Conservation (phyloP, 768 basidiomycete genomes). For the Rhodotorula babjevae region DNA sequence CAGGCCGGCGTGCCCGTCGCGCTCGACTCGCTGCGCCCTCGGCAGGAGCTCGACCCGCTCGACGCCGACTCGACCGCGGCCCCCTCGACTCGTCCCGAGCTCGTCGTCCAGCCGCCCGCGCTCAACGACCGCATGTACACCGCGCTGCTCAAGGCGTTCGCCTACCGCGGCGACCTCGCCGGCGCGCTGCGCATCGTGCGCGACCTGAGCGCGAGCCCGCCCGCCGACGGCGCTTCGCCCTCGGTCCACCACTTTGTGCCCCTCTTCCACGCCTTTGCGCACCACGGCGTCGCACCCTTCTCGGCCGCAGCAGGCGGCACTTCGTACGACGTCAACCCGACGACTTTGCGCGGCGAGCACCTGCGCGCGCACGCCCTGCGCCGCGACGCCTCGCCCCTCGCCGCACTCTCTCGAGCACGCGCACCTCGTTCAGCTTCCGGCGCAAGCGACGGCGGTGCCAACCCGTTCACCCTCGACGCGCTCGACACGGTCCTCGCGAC, state of each 20-base stretch:
- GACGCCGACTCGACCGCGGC: neutral
- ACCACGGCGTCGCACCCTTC: conserved; percentile 51
- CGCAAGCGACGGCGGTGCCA: neutral
- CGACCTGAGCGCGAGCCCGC: conserved; percentile 58
- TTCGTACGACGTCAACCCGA: neutral
- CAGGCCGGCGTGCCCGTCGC: conserved; percentile 1
- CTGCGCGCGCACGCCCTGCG: conserved; percentile 4
- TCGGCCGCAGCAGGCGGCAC: neutral
- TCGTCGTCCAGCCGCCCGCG: conserved; percentile 52
- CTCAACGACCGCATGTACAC: conserved; percentile 66
- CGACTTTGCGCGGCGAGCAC: neutral
- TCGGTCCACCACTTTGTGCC: conserved; percentile 61
- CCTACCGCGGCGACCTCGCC: conserved; percentile 65
- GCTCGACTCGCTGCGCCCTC: conserved; percentile 1
- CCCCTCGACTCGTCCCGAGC: neutral
- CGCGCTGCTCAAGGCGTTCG: conserved; percentile 62
- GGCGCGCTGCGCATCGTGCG: conserved; percentile 58
- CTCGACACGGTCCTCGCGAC: conserved; percentile 59
- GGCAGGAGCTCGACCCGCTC: neutral
- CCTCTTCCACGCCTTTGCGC: conserved; percentile 69
- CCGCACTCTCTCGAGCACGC: neutral
- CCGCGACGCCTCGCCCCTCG: neutral
- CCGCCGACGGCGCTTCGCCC: conserved; percentile 50
- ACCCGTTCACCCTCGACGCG: conserved; percentile 58
- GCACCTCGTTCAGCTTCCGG: neutral